phyloP scores from a whole-genome alignment of 169 alveolate species.

The Eimeria sp. region DNA sequence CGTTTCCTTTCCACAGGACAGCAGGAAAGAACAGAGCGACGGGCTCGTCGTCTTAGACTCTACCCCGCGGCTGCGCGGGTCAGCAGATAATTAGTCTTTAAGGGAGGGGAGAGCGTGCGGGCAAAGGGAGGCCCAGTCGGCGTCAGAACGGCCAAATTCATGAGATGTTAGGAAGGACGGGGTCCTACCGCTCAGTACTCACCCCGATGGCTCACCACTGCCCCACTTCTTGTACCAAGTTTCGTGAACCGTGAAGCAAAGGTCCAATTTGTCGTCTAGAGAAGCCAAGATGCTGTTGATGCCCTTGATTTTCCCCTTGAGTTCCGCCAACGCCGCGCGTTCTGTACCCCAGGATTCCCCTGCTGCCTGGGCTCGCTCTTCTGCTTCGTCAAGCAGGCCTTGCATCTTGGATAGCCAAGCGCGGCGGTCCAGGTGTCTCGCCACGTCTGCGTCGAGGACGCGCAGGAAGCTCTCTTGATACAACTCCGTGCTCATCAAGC shows the following conservation, averaged over 20 bases:
- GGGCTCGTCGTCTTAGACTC: no score
- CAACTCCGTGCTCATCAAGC: not conserved
- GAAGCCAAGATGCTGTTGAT: not conserved
- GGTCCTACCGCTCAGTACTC: no score
- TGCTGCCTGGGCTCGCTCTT: not conserved
- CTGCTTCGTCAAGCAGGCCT: not conserved
- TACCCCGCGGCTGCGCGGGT: no score
- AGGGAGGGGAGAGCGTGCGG: no score
- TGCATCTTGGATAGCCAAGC: not conserved
- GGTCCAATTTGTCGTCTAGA: not conserved
- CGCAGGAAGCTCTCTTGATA: slow-evolving; percentile 1
- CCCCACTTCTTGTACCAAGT: slow-evolving; percentile 11
- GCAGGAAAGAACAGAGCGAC: no score
- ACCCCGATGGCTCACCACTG: not conserved
- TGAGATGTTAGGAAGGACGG: no score
- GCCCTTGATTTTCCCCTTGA: not conserved
- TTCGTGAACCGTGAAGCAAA: not conserved
- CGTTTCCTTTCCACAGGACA: no score
- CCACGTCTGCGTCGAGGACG: not conserved
- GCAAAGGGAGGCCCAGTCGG: no score
- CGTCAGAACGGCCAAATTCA: no score
- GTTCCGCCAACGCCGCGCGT: not conserved
- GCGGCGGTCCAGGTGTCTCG: not conserved
- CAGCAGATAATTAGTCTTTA: no score
- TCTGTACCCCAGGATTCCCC: not conserved